Evolutionary conservation across 1,139 yeast species (phyloP).

Genomic region (Pichia sp.): DNA sequence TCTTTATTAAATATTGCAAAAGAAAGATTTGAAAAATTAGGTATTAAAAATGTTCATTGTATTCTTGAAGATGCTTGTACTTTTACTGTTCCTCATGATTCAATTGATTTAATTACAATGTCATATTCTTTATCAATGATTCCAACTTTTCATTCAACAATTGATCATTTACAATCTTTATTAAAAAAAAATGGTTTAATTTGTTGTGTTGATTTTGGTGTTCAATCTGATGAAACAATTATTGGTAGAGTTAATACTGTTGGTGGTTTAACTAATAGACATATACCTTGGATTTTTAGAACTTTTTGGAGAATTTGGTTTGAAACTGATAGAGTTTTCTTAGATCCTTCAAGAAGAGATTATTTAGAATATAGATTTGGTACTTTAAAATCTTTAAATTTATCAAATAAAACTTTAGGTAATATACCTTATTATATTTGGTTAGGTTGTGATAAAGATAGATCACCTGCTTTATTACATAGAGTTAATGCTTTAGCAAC

Average conservation of each 20-base stretch:
- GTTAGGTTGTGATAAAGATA: constrained; percentile 70
- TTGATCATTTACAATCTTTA: constrained; percentile 56
- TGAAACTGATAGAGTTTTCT: constrained; percentile 73
- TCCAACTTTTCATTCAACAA: constrained; percentile 74
- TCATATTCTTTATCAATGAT: constrained; percentile 81
- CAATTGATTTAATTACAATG: constrained; percentile 66
- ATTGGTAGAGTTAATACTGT: constrained; percentile 68
- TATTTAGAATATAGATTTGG: constrained; percentile 78
- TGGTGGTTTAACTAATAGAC: constrained; percentile 66
- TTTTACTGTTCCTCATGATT: constrained; percentile 40
- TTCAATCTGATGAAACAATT: constrained; percentile 58
- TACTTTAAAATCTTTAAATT: constrained; percentile 65
- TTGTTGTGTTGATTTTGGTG: constrained; percentile 75
- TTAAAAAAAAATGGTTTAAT: constrained; percentile 52
- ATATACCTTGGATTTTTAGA: constrained; percentile 69
- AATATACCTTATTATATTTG: constrained; percentile 76
- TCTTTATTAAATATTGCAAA: constrained; percentile 69
- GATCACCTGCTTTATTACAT: constrained; percentile 53
- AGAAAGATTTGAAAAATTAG: constrained; percentile 45
- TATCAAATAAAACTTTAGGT: constrained; percentile 58
- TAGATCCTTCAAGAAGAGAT: constrained; percentile 76
- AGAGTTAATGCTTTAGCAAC: constrained; percentile 69
- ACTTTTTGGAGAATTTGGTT: constrained; percentile 87
- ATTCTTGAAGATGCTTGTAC: constrained; percentile 72
- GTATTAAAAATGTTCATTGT: constrained; percentile 63